Conservation (phyloP, 2,329 filamentous ascomycete genomes). For the Trichophyton equinum region DNA sequence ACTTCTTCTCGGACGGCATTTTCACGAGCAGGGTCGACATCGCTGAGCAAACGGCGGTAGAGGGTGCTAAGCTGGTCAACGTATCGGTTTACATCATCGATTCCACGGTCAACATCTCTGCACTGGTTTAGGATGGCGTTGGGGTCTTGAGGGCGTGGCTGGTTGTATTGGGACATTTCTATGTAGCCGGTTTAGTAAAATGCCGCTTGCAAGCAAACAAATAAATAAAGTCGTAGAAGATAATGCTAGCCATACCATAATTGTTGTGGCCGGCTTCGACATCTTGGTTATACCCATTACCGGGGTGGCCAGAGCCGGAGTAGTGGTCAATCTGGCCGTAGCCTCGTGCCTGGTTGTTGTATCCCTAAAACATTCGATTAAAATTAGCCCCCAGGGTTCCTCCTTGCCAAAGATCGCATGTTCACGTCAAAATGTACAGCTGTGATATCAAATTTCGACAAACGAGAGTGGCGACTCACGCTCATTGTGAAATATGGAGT, state of each 20-base stretch:
- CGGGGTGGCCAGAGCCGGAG: constrained; percentile 24
- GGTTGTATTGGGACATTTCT: constrained; percentile 34
- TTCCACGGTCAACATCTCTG: constrained; percentile 62
- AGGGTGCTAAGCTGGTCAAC: constrained; percentile 59
- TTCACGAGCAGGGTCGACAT: constrained; percentile 57
- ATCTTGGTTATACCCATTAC: constrained; percentile 23
- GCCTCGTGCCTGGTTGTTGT: constrained; percentile 22
- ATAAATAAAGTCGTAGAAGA: background rate
- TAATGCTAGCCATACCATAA: constrained; percentile 17
- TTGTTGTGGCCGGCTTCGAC: constrained; percentile 20
- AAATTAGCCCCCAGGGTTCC: background rate
- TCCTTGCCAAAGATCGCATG: background rate
- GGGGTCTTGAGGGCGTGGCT: constrained; percentile 40
- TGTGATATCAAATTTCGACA: background rate
- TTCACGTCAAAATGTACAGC: constrained; percentile 1
- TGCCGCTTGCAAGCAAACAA: background rate
- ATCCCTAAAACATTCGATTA: constrained; percentile 5
- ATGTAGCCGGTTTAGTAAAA: constrained; percentile 12
- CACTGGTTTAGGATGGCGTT: constrained; percentile 78
- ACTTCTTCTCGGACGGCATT: constrained; percentile 57
- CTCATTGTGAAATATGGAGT: constrained; percentile 7
- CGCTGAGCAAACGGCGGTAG: constrained; percentile 59
- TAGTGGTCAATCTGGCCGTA: constrained; percentile 48
- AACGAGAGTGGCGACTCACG: constrained; percentile 8
- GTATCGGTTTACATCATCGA: constrained; percentile 60